phyloP scores from a whole-genome alignment of 2,329 filamentous ascomycete genomes.

The Myriosclerotinia duriaeana region DNA sequence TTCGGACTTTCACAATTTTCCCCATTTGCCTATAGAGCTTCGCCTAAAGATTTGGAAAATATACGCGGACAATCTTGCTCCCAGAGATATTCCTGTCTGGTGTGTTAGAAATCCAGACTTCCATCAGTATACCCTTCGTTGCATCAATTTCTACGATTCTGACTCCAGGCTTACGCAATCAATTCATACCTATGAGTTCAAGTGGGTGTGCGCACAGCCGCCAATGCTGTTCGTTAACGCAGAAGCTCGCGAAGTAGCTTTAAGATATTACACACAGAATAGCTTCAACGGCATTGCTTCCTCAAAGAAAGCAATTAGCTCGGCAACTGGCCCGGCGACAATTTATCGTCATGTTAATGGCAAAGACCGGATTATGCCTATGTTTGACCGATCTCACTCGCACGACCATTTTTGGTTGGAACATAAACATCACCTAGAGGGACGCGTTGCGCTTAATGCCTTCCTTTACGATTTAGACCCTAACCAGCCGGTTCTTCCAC shows the following conservation, averaged over 20 bases:
- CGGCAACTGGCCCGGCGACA: neutral
- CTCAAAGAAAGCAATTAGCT: neutral
- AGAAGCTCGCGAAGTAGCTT: neutral
- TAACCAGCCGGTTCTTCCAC: neutral
- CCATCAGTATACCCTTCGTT: neutral
- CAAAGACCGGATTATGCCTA: neutral
- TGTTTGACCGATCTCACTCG: neutral
- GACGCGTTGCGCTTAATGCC: neutral
- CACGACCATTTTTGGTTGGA: neutral
- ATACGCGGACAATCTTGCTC: neutral
- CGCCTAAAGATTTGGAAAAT: constrained; percentile 9
- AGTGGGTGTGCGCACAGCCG: constrained; percentile 2
- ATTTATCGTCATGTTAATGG: constrained; percentile 4
- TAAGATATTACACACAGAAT: neutral
- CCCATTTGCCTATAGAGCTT: neutral
- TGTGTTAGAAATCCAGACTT: neutral
- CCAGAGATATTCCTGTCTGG: constrained; percentile 8
- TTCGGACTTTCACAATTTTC: neutral
- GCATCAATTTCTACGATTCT: constrained; percentile 3
- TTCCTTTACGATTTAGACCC: constrained; percentile 16
- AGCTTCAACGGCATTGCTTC: neutral
- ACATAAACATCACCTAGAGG: constrained; percentile 4
- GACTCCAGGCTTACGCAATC: neutral
- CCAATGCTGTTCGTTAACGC: neutral
- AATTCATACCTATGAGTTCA: neutral